Percentiles rank a stretch among this genome's conserved stretches.
phyloP scores from a whole-genome alignment of 176 grass and related monocot genomes.

The Thalia dealbata region DNA sequence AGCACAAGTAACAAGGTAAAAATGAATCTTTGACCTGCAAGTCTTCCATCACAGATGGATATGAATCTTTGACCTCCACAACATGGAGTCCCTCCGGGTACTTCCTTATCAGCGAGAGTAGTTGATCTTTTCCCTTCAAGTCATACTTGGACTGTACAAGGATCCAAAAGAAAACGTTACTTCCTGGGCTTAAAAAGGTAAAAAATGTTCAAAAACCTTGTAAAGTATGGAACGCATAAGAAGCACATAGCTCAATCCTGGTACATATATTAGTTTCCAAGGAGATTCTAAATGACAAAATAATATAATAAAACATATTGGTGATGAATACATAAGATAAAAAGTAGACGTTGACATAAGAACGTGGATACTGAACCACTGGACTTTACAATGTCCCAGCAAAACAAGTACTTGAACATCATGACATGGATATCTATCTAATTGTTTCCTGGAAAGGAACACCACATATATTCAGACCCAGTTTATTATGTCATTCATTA shows the following conservation, averaged over 20 bases:
- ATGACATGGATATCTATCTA: neutral
- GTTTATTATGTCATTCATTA: neutral
- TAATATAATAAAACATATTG: neutral
- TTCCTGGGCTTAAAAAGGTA: constrained; percentile 33
- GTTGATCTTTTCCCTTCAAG: constrained; percentile 71
- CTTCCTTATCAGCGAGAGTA: constrained; percentile 52
- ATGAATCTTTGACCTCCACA: constrained; percentile 80
- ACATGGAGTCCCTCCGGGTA: constrained; percentile 62
- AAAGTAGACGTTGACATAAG: neutral
- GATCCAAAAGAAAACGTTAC: constrained; percentile 21
- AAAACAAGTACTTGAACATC: neutral
- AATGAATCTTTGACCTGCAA: constrained; percentile 36
- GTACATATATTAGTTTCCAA: neutral
- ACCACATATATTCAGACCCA: neutral
- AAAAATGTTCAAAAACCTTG: constrained; percentile 56
- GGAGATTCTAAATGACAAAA: neutral
- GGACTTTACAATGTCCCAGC: neutral
- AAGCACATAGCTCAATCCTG: neutral
- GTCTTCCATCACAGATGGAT: constrained; percentile 57
- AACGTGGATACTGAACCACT: neutral
- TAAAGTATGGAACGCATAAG: constrained; percentile 41
- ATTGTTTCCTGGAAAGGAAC: neutral
- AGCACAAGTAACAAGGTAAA: neutral
- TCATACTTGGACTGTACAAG: constrained; percentile 67
- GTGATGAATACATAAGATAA: neutral